Evolutionary conservation across 2,329 filamentous ascomycete species (phyloP).

Genomic region (Stylonectria norvegica): DNA sequence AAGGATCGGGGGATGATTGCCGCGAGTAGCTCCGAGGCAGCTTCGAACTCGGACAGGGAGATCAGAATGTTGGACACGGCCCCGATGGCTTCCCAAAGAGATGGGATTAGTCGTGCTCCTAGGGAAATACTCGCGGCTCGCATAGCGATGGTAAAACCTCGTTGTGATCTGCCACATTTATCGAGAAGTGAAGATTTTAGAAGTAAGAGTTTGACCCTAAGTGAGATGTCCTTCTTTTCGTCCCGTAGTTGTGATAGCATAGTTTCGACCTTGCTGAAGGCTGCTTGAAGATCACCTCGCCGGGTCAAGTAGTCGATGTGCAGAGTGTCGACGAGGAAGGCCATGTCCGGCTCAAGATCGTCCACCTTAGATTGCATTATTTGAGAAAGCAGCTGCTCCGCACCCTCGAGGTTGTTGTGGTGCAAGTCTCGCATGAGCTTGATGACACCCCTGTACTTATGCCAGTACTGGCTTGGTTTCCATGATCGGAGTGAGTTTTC

Average conservation of each 20-base stretch:
- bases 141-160: conserved; percentile 73
- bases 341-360: conserved; percentile 51
- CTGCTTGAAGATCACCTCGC: conserved; percentile 45
- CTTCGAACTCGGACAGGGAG: conserved; percentile 66
- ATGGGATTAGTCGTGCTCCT: conserved; percentile 63
- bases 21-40: conserved; percentile 61
- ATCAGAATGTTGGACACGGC: conserved; percentile 66
- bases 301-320: conserved; percentile 51
- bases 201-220: conserved; percentile 68
- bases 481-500: conserved; percentile 64
- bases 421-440: conserved; percentile 62
- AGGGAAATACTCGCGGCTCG: conserved; percentile 72
- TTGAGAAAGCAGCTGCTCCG: conserved; percentile 48
- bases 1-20: conserved; percentile 72
- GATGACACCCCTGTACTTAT: conserved; percentile 63
- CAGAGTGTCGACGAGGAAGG: conserved; percentile 49
- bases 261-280: conserved; percentile 46
- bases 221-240: conserved; percentile 53
- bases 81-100: conserved; percentile 70
- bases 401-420: conserved; percentile 49
- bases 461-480: conserved; percentile 73
- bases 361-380: conserved; percentile 50
- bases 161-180: conserved; percentile 64
- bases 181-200: conserved; percentile 70
- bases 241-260: conserved; percentile 42